Evolutionary conservation across 495 filamentous ascomycete genomes (phyloP), one percentile per base, ranked within the genome.

Genomic region (Clohesyomyces aquaticus): DNA sequence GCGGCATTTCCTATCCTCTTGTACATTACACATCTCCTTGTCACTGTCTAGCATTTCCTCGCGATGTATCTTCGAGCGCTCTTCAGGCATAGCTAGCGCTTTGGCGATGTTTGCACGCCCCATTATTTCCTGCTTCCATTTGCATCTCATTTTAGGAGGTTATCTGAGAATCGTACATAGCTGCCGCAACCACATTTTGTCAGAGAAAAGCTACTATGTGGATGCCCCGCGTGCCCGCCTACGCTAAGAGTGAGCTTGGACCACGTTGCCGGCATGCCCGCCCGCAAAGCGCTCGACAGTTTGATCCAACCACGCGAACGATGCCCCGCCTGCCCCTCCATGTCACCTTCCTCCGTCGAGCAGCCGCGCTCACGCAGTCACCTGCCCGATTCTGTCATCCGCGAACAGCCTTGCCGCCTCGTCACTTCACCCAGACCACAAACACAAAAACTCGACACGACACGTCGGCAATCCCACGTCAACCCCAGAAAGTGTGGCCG

Each of bases 401-500:
- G 32, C 32, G n/a, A n/a, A n/a, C 32, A 6, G 38, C 52, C 21
- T 9, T 43, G 52, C 10, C 18, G 14, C 2, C 14, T n/a, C 32
- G 16, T 14, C n/a, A n/a, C n/a, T n/a, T n/a, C n/a, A n/a, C n/a
- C n/a, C n/a, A n/a, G n/a, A n/a, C n/a, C n/a, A n/a, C n/a, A n/a
- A n/a, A n/a, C n/a, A n/a, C n/a, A n/a, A n/a, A n/a, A n/a, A n/a
- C n/a, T n/a, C n/a, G n/a, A n/a, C n/a, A n/a, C n/a, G n/a, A n/a
- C n/a, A n/a, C n/a, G n/a, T n/a, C n/a, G n/a, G n/a, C n/a, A n/a
- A n/a, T n/a, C n/a, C n/a, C n/a, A n/a, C n/a, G n/a, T n/a, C 41
- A 27, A 21, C 41, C 28, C 22, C 51, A 38, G 10, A 58, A 49
- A 38, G 38, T 61, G 38, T 76, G 74, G 74, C 75, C 73, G 2